phyloP scores from a whole-genome alignment of 2,329 filamentous ascomycete genomes.

The Beauveria pseudobassiana region DNA sequence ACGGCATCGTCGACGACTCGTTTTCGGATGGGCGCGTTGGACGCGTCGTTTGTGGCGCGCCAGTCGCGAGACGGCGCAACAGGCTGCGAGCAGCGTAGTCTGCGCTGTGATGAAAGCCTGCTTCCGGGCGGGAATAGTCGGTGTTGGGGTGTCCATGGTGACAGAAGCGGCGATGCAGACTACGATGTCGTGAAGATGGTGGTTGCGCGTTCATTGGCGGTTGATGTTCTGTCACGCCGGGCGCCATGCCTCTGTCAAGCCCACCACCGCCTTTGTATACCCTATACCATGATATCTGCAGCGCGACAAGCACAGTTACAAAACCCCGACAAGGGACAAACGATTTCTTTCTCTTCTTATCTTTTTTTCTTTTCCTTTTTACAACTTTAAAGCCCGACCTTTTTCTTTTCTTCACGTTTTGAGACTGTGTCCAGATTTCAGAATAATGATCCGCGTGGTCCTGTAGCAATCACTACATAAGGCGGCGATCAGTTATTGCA shows the following conservation, averaged over 20 bases:
- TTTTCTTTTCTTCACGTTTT: too few species aligned
- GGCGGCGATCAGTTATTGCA: too few species aligned
- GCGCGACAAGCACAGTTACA: too few species aligned
- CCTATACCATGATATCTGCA: too few species aligned
- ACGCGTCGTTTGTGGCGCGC: constrained; percentile 38
- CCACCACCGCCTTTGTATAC: neutral
- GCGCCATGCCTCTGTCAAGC: neutral
- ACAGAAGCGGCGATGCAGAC: neutral
- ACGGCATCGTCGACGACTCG: constrained; percentile 50
- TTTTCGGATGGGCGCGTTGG: constrained; percentile 34
- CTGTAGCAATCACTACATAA: too few species aligned
- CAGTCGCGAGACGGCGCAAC: constrained; percentile 49
- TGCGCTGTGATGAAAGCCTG: constrained; percentile 56
- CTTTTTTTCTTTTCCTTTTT: too few species aligned
- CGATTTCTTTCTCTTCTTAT: neutral
- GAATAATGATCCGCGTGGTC: too few species aligned
- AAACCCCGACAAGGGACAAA: too few species aligned
- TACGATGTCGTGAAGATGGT: neutral
- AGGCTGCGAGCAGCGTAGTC: constrained; percentile 52
- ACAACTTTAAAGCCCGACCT: too few species aligned
- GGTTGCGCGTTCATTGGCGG: neutral
- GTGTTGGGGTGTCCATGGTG: constrained; percentile 22
- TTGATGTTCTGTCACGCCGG: neutral
- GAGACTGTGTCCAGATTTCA: too few species aligned
- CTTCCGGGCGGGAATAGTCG: constrained; percentile 56